These are phyloP conservation scores for Sanghuangporus sanghuang DNA, from an alignment of 1,284 basidiomycete genomes.

Conservation along the genomic window DNA sequence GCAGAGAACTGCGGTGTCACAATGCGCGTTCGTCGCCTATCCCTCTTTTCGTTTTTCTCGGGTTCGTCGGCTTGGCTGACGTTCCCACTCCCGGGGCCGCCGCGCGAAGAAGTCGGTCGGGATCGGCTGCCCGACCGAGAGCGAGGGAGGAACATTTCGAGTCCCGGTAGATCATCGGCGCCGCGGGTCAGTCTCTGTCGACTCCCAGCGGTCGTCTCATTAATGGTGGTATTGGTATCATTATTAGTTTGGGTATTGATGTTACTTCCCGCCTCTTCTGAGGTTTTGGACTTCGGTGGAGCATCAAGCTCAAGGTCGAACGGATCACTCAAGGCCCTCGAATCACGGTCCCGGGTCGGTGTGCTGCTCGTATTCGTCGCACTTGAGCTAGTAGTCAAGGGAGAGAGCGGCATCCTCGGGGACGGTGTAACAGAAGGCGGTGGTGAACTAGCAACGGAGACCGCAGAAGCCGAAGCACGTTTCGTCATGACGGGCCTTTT, in stretches of 20 bases:
- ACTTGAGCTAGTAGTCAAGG: neutral
- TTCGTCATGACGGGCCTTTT: slow-evolving; percentile 79
- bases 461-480: slow-evolving; percentile 35
- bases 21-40: neutral
- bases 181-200: slow-evolving; percentile 1
- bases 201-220: neutral
- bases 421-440: slow-evolving; percentile 12
- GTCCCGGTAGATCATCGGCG: slow-evolving; percentile 12
- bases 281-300: neutral
- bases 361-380: neutral
- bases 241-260: neutral
- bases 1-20: neutral
- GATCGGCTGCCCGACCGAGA: slow-evolving; percentile 14
- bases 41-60: neutral
- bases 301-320: slow-evolving; percentile 15
- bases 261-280: neutral
- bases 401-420: slow-evolving; percentile 2
- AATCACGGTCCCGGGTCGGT: neutral
- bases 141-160: slow-evolving; percentile 13
- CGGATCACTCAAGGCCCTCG: slow-evolving; percentile 9
- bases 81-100: neutral
- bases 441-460: slow-evolving; percentile 21
- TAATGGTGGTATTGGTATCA: too few relatives aligned
- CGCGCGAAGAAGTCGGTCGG: slow-evolving; percentile 10
- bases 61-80: neutral